These are phyloP conservation scores for Colletotrichum horii DNA, from an alignment of 2,329 filamentous ascomycete genomes.

Conservation along the genomic window DNA sequence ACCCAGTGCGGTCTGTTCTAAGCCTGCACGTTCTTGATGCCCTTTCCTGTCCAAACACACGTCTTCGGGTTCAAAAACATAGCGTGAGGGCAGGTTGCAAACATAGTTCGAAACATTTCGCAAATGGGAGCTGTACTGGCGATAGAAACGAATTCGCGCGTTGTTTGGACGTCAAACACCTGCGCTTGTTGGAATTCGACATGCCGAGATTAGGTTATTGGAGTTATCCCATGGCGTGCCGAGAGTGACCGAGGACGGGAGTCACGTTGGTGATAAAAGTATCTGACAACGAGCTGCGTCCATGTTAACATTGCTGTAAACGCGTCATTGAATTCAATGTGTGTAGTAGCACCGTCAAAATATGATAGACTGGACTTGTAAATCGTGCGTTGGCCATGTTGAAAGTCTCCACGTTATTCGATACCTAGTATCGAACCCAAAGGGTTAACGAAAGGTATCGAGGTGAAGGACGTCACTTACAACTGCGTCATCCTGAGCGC, in stretches of 20 bases:
- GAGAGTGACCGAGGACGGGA: neutral
- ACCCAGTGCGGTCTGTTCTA: fast-evolving
- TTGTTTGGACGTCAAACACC: fast-evolving
- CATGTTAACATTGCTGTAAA: neutral
- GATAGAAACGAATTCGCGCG: neutral
- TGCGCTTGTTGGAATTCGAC: neutral
- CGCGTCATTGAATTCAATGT: neutral
- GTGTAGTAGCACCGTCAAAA: neutral
- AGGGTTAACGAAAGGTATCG: fast-evolving
- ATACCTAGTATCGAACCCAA: neutral
- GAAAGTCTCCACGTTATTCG: neutral
- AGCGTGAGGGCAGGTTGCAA: neutral
- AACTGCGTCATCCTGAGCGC: neutral
- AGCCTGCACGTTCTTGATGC: neutral
- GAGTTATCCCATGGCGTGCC: neutral
- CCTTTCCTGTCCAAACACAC: neutral
- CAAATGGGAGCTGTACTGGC: neutral
- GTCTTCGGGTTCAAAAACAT: neutral
- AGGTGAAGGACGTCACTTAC: neutral
- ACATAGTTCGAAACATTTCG: neutral
- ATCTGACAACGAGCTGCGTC: neutral
- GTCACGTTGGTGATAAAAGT: neutral
- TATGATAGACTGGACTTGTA: neutral
- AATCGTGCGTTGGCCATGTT: neutral
- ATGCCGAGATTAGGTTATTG: neutral